Evolutionary conservation across 2,329 filamentous ascomycete genomes (phyloP).

Genomic region (Nemania diffusa): DNA sequence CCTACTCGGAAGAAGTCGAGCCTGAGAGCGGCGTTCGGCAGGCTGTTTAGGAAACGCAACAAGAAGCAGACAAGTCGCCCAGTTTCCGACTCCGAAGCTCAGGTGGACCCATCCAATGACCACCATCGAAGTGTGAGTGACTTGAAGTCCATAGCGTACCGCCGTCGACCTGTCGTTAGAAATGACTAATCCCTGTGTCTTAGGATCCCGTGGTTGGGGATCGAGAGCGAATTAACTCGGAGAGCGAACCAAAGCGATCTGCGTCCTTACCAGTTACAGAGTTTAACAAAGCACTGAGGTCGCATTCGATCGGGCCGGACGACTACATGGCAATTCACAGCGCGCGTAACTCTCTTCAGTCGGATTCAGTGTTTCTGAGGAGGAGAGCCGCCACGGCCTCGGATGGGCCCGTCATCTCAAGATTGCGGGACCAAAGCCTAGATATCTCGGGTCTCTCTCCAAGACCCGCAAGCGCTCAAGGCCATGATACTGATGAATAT

Average conservation of each 20-base stretch:
- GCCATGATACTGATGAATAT: slow-evolving; percentile 56
- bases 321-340: slow-evolving; percentile 65
- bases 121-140: slow-evolving; percentile 64
- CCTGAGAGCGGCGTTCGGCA: slow-evolving; percentile 65
- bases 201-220: slow-evolving; percentile 55
- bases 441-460: slow-evolving; percentile 67
- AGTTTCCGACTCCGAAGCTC: slow-evolving; percentile 45
- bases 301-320: slow-evolving; percentile 68
- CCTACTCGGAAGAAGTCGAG: slow-evolving; percentile 68
- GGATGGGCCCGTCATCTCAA: slow-evolving; percentile 54
- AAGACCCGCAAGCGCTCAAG: slow-evolving; percentile 69
- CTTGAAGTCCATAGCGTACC: neutral
- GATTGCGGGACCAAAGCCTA: slow-evolving; percentile 53
- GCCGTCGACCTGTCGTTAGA: neutral
- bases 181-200: slow-evolving; percentile 21
- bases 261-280: slow-evolving; percentile 69
- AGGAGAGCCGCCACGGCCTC: slow-evolving; percentile 57
- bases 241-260: slow-evolving; percentile 62
- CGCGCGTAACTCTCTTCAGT: slow-evolving; percentile 63
- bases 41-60: slow-evolving; percentile 64
- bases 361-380: slow-evolving; percentile 54
- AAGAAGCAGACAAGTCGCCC: slow-evolving; percentile 60
- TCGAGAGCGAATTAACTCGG: slow-evolving; percentile 46
- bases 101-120: slow-evolving; percentile 43
- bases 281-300: slow-evolving; percentile 68